These are phyloP conservation scores for Tolypocladium guangdongense DNA, from an alignment of 2,329 filamentous ascomycete species.

Conservation along the genomic window DNA sequence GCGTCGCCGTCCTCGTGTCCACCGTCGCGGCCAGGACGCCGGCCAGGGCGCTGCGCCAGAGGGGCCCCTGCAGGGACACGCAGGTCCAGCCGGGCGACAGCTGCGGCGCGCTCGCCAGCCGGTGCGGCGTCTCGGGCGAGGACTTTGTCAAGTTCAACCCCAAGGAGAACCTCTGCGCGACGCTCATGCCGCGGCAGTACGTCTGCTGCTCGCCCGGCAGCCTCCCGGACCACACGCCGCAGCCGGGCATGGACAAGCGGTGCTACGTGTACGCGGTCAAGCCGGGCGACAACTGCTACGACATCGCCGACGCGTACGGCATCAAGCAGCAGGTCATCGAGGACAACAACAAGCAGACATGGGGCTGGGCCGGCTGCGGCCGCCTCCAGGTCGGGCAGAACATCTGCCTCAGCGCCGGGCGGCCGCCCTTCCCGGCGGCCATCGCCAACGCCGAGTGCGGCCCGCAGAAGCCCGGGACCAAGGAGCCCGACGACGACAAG, in stretches of 20 bases:
- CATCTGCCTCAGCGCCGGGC: conserved; percentile 12
- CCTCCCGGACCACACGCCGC: conserved; percentile 20
- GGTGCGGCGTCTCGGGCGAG: conserved; percentile 25
- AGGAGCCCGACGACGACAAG: conserved; percentile 3
- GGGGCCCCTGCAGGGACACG: background rate
- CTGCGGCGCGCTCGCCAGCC: conserved; percentile 24
- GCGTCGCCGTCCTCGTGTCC: background rate
- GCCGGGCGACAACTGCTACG: conserved; percentile 19
- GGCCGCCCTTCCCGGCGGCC: conserved; percentile 10
- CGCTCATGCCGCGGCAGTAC: conserved; percentile 14
- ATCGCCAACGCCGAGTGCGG: conserved; percentile 8
- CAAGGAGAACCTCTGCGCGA: conserved; percentile 7
- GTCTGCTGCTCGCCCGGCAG: conserved; percentile 26
- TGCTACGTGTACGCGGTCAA: conserved; percentile 16
- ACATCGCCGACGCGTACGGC: conserved; percentile 13
- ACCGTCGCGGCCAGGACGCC: background rate
- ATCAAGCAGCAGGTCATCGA: conserved; percentile 9
- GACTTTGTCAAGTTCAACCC: conserved; percentile 29
- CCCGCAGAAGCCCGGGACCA: conserved; percentile 12
- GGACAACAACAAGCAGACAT: conserved; percentile 16
- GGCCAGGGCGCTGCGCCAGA: too few species aligned
- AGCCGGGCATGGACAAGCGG: conserved; percentile 15
- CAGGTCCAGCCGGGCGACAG: conserved; percentile 16
- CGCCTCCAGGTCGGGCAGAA: conserved; percentile 5
- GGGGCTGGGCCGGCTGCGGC: conserved; percentile 13